phyloP scores from a whole-genome alignment of 1,139 yeast species.

The Kodamaea derodonti region DNA sequence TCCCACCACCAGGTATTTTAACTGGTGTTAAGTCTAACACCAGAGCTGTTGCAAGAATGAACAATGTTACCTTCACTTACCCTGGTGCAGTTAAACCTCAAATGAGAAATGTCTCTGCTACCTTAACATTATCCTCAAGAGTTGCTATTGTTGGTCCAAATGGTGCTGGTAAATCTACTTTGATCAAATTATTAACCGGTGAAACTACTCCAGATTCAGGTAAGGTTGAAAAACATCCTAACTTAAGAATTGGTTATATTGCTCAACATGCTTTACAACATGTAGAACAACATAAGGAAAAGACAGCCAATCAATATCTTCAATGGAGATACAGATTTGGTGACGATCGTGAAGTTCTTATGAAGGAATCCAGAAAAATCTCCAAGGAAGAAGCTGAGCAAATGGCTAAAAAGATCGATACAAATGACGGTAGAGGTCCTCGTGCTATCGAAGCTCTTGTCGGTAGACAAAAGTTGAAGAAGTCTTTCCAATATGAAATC shows the following conservation, averaged over 20 bases:
- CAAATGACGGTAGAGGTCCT: constrained; percentile 85
- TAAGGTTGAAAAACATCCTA: constrained; percentile 95
- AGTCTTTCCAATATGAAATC: constrained; percentile 93
- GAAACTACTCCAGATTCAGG: constrained; percentile 86
- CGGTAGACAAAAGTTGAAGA: constrained; percentile 95
- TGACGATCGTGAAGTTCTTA: constrained; percentile 93
- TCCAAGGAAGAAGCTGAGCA: constrained; percentile 77
- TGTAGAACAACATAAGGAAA: constrained; percentile 94
- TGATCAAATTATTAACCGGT: constrained; percentile 88
- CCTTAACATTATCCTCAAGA: constrained; percentile 87
- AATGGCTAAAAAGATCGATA: constrained; percentile 75
- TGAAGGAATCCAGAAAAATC: constrained; percentile 89
- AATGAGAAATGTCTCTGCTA: constrained; percentile 73
- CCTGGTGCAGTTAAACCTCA: constrained; percentile 91
- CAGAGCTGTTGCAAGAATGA: constrained; percentile 90
- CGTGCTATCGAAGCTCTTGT: constrained; percentile 89
- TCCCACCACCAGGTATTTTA: constrained; percentile 97
- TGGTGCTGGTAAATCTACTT: constrained; percentile 98
- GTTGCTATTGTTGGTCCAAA: constrained; percentile 97
- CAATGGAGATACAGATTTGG: constrained; percentile 99
- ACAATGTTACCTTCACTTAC: constrained; percentile 80
- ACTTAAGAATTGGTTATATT: constrained; percentile 95
- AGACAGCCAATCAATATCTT: constrained; percentile 94
- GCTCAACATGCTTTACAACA: constrained; percentile 98
- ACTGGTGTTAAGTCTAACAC: constrained; percentile 95